phyloP scores from a whole-genome alignment of 345 rosid genomes.

The Isatis tinctoria region DNA sequence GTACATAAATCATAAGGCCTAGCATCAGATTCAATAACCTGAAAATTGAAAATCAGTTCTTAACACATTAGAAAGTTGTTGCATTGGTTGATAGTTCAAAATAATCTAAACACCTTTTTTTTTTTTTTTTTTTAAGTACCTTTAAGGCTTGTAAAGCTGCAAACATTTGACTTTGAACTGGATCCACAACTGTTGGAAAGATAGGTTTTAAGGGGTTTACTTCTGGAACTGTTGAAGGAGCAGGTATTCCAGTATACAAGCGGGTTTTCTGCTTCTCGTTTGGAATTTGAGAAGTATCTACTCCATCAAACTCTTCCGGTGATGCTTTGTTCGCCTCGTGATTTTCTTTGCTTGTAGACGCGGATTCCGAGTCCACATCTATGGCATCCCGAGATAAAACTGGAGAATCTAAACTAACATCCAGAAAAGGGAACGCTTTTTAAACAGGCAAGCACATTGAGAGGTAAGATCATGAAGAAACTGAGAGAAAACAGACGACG shows the following conservation, averaged over 20 bases:
- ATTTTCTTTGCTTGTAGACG: slow-evolving; percentile 28
- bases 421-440: slow-evolving; percentile 3
- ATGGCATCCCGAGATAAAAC: slow-evolving; percentile 8
- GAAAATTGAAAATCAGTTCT: slow-evolving; percentile 12
- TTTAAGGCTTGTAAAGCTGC: slow-evolving; percentile 80
- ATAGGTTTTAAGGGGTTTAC: slow-evolving; percentile 57
- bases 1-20: slow-evolving; percentile 75
- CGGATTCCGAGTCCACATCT: slow-evolving; percentile 19
- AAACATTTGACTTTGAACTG: slow-evolving; percentile 74
- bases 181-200: slow-evolving; percentile 70
- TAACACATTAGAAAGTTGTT: neutral
- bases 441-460: slow-evolving; percentile 5
- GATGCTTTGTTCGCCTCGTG: slow-evolving; percentile 27
- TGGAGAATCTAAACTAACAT: slow-evolving; percentile 25
- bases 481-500: slow-evolving; percentile 8
- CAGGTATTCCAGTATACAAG: slow-evolving; percentile 66
- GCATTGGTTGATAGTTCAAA: neutral
- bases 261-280: slow-evolving; percentile 24
- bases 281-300: slow-evolving; percentile 28
- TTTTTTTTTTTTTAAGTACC: no score
- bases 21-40: slow-evolving; percentile 81
- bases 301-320: slow-evolving; percentile 32
- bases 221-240: slow-evolving; percentile 73
- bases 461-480: neutral
- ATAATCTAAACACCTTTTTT: no score